These are phyloP conservation scores for Crucibulum laeve DNA, from an alignment of 768 basidiomycete species.

Conservation along the genomic window DNA sequence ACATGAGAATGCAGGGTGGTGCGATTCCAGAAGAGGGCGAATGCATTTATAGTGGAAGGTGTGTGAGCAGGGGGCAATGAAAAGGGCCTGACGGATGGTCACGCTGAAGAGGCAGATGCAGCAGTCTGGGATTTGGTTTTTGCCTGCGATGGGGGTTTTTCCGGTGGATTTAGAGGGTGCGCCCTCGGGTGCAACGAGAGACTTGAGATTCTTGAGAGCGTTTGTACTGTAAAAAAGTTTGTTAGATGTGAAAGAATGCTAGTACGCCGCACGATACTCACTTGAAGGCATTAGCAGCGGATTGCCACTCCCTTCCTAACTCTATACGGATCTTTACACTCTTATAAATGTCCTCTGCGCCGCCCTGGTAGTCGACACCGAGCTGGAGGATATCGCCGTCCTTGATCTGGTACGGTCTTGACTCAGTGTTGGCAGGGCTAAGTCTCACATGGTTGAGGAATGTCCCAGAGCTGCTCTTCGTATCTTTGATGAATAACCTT, in stretches of 20 bases:
- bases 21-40: conserved; percentile 80
- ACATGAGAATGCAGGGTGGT: conserved; percentile 92
- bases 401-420: conserved; percentile 70
- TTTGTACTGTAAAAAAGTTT: conserved; percentile 41
- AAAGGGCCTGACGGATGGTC: conserved; percentile 91
- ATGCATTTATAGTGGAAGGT: conserved; percentile 98
- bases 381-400: conserved; percentile 95
- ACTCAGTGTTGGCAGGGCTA: conserved; percentile 80
- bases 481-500: conserved; percentile 86
- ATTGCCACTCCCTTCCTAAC: conserved; percentile 86
- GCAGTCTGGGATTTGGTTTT: conserved; percentile 70
- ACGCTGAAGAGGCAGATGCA: conserved; percentile 93
- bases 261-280: too few relatives aligned
- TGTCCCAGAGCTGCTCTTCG: conserved; percentile 86
- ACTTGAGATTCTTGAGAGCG: conserved; percentile 75
- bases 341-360: conserved; percentile 94
- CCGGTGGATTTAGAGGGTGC: neutral
- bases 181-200: conserved; percentile 47
- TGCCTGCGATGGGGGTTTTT: neutral
- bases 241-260: too few relatives aligned
- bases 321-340: conserved; percentile 96
- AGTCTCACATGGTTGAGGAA: conserved; percentile 94
- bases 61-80: conserved; percentile 97
- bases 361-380: conserved; percentile 97
- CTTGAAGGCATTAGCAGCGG: conserved; percentile 90